Evolutionary conservation across 1,139 yeast genomes (phyloP), one percentile per base, ranked within the genome.

Genomic region (Hanseniaspora uvarum): DNA sequence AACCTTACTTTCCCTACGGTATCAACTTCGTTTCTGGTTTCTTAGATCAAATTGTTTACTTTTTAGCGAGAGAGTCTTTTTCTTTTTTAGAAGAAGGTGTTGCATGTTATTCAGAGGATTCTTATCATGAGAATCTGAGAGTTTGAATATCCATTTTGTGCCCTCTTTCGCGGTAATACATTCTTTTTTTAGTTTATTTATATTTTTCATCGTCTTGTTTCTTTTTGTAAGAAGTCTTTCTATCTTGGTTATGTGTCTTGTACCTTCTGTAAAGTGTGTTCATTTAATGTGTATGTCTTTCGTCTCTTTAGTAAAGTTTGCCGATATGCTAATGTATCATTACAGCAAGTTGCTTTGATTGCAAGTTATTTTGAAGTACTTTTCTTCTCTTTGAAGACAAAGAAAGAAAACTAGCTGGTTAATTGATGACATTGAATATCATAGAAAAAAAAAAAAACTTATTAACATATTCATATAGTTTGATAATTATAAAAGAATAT

Each of bases 11-110:
- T 60, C 74, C 84, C 72, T 78, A 80, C 84, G 79, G 72, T 71
- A 65, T 72, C 70, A 78, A 76, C 79, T 80, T 78, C 84, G 84
- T 80, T 79, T 79, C 80, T 79, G 82, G 83, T 78, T 78, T 76
- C 81, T 80, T 79, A 80, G 83, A 80, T 70, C 67, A 70, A 69
- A 47, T 46, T 45, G 55, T 47, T 53, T 47, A 49, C 44, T 48
- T 53, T 43, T 50, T 28, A 50, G 52, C 56, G 56, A 53, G 24
- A 34, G 37, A 50, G 56, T 40, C 51, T 49, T 48, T 39, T 45
- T 34, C 59, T 55, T 59, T 63, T 65, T 65, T 68, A 69, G 70
- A 40, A 47, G 50, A 56, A 57, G 58, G 58, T 57, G 62, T 62
- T 58, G 66, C 68, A 65, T 61, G 70, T 61, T 58, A 59, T 54